phyloP scores from a whole-genome alignment of 129 eudicot species.

The Centrapalus pauciflorus region DNA sequence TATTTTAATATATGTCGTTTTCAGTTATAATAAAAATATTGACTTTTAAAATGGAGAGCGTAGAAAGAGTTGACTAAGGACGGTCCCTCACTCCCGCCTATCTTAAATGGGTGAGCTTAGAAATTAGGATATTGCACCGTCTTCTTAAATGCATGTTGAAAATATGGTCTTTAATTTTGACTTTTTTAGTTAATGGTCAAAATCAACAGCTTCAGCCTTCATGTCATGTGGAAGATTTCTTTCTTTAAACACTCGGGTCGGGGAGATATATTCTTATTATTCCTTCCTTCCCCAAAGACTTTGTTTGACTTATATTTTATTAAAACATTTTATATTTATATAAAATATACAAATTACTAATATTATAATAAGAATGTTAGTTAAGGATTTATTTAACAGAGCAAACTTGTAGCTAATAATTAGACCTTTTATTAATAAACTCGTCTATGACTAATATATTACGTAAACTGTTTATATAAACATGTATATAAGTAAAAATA shows the following conservation, averaged over 20 bases:
- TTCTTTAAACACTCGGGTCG: background rate
- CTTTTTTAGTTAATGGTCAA: constrained; percentile 12
- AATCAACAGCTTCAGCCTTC: background rate
- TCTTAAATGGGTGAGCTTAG: constrained; percentile 22
- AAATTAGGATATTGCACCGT: constrained; percentile 17
- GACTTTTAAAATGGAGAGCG: background rate
- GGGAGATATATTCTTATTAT: too few species aligned
- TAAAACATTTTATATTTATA: background rate
- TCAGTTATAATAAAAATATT: background rate
- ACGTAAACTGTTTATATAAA: background rate
- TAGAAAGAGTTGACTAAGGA: constrained; percentile 18
- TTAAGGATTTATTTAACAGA: too few species aligned
- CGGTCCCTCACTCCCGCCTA: background rate
- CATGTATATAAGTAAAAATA: background rate
- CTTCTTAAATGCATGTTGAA: constrained; percentile 41
- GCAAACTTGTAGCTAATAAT: too few species aligned
- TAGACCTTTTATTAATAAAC: too few species aligned
- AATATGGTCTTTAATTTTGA: constrained; percentile 21
- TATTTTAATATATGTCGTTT: background rate
- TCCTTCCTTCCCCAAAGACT: background rate
- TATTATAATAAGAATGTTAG: background rate
- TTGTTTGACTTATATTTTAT: background rate
- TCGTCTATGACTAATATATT: too few species aligned
- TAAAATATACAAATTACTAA: background rate
- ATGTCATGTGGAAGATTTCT: constrained; percentile 3